phyloP scores from a whole-genome alignment of 768 basidiomycete genomes.

The Suillus americanus region DNA sequence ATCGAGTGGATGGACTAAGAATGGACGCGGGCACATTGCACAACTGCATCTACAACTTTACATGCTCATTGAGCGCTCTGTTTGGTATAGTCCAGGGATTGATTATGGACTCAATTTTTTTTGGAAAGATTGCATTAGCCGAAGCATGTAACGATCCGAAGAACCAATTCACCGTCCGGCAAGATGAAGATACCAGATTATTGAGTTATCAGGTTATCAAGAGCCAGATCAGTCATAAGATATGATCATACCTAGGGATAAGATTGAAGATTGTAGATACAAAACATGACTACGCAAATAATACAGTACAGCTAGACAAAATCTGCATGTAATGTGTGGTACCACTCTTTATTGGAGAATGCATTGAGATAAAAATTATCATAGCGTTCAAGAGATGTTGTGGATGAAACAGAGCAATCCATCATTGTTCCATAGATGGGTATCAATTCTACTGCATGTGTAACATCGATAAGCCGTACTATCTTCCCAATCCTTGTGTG shows the following conservation, averaged over 20 bases:
- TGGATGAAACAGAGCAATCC: not conserved
- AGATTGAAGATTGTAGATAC: not conserved
- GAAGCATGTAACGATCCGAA: not conserved
- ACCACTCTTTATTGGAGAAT: slow-evolving; percentile 1
- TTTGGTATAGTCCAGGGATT: slow-evolving; percentile 3
- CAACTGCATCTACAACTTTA: no score
- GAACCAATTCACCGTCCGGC: not conserved
- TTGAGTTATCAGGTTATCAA: not conserved
- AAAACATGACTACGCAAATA: not conserved
- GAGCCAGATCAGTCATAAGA: not conserved
- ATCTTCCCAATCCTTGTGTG: not conserved
- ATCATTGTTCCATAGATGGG: not conserved
- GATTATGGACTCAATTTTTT: not conserved
- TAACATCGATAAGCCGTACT: not conserved
- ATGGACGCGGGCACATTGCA: not conserved
- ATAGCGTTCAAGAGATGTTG: not conserved
- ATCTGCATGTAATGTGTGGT: not conserved
- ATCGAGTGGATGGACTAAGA: not conserved
- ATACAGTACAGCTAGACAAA: not conserved
- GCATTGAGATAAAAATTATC: slow-evolving; percentile 1
- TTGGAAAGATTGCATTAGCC: not conserved
- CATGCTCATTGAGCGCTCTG: not conserved
- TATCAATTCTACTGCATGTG: not conserved
- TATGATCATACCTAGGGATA: not conserved
- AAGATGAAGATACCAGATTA: not conserved